Evolutionary conservation across 163 green algal genomes (phyloP).

Genomic region (Chlorella variabilis): DNA sequence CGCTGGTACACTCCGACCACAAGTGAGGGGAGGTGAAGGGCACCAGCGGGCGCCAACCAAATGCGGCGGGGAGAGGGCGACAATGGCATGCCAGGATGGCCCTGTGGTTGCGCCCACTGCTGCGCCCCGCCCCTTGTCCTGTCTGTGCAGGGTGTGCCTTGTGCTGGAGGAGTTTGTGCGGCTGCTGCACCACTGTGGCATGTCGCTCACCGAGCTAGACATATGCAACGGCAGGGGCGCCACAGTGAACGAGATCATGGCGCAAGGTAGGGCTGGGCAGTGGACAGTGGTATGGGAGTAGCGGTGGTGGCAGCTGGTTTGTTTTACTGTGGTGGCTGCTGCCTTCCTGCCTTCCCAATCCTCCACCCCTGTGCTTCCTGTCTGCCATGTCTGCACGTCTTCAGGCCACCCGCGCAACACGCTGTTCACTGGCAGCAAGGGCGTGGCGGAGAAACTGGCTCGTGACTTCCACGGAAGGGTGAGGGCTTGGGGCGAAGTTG

Average conservation of each 20-base stretch:
- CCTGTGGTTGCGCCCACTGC: too few species aligned
- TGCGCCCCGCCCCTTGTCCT: not conserved
- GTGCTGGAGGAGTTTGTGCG: conserved; percentile 96
- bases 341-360: too few species aligned
- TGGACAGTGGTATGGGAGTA: not conserved
- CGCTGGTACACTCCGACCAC: conserved; percentile 93
- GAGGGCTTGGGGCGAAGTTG: not conserved
- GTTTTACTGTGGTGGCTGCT: too few species aligned
- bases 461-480: conserved; percentile 77
- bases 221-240: conserved; percentile 83
- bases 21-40: conserved; percentile 64
- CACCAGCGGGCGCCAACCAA: too few species aligned
- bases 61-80: too few species aligned
- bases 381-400: too few species aligned
- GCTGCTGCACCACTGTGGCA: conserved; percentile 92
- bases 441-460: conserved; percentile 79
- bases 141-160: conserved; percentile 78
- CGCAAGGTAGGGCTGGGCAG: conserved; percentile 34
- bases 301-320: too few species aligned
- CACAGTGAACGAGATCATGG: conserved; percentile 77
- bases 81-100: too few species aligned
- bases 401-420: conserved; percentile 83
- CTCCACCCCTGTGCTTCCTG: too few species aligned
- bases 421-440: conserved; percentile 92
- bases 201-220: conserved; percentile 90